Evolutionary conservation across 495 filamentous ascomycete species (phyloP), one percentile per base, ranked within the genome.

Genomic region (Entonaema liquescens): DNA sequence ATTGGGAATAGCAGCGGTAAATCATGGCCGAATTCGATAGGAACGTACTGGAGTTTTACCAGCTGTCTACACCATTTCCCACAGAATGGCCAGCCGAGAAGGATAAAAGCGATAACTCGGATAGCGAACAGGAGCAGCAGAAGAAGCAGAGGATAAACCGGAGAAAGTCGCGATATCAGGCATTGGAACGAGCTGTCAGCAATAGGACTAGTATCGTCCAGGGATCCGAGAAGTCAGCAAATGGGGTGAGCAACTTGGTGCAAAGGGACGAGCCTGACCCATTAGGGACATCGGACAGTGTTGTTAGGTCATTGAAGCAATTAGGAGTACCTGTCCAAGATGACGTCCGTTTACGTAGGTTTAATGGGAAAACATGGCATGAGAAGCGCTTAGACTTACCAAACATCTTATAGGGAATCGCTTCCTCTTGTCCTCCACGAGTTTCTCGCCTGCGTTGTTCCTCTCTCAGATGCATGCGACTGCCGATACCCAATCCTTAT

Each of bases 191-290:
- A 62, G 88, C 84, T 55, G 84, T 89, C 35, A 91, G 89, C 80
- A 88, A 87, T 68, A 84, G 88, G 72, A 84, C 83, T 73, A 92
- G 87, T 60, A 78, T 86, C 23, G 83, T 91, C 13, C 87, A 90
- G 15, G 92, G 91, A 4, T 88, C 90, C 35, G 87, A 92, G 71
- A 90, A 83, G 75, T 89, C 86, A 17, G 87, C 83, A 36, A 83
- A 74, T 61, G 87, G 90, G 73, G 83, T 91, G 47, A 91, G 92
- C 69, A 95, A 90, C 72, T 76, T 93, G 52, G 90, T 93, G 17
- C 92, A 93, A 75, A 89, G 89, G 70, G 95, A 99, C 76, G 95
- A 99, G 77, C 88, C 93, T 1, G 95, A 99, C 77, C 93, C 95
- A 2, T 79, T 99, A 47, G 95, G 95, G 0, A 85, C 85, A 11